Conservation (phyloP, 768 basidiomycete species). For the Leccinum barrowsii region DNA sequence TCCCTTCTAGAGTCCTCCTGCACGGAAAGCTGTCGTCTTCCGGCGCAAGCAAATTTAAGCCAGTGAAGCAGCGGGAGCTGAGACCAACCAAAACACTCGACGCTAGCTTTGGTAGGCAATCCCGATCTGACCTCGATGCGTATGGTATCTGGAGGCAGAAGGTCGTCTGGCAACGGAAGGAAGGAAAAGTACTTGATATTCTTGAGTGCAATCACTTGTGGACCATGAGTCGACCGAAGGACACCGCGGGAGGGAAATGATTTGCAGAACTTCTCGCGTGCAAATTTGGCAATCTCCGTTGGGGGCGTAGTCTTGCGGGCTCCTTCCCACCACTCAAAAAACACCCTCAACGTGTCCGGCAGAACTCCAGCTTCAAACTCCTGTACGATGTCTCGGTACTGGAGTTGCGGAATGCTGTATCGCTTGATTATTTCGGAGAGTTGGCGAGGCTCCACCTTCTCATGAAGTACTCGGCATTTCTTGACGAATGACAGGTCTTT, state of each 20-base stretch:
- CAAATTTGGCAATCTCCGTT: not conserved
- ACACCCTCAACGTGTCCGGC: slow-evolving; percentile 3
- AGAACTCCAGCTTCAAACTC: slow-evolving; percentile 12
- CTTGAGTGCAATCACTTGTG: slow-evolving; percentile 39
- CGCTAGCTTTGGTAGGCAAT: slow-evolving; percentile 39
- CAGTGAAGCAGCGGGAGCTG: slow-evolving; percentile 73
- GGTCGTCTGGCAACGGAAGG: slow-evolving; percentile 67
- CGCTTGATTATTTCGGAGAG: slow-evolving; percentile 1
- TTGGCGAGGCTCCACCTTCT: not conserved
- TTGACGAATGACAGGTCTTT: slow-evolving; percentile 7
- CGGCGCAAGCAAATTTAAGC: slow-evolving; percentile 56
- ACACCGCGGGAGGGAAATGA: slow-evolving; percentile 46
- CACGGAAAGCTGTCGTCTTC: slow-evolving; percentile 14
- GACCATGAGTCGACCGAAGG: not conserved
- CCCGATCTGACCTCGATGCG: slow-evolving; percentile 60
- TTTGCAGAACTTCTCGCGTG: slow-evolving; percentile 3
- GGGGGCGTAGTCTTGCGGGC: not conserved
- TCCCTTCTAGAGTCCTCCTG: not conserved
- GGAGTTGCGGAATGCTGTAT: slow-evolving; percentile 7
- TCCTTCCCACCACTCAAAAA: slow-evolving; percentile 13
- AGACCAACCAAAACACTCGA: slow-evolving; percentile 65
- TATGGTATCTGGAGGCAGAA: slow-evolving; percentile 70
- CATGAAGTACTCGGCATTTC: slow-evolving; percentile 4
- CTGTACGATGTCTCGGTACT: slow-evolving; percentile 2
- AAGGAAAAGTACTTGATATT: slow-evolving; percentile 52